These are phyloP conservation scores for Saccharomycopsis lassenensis DNA, from an alignment of 805 yeast genomes.

Conservation along the genomic window DNA sequence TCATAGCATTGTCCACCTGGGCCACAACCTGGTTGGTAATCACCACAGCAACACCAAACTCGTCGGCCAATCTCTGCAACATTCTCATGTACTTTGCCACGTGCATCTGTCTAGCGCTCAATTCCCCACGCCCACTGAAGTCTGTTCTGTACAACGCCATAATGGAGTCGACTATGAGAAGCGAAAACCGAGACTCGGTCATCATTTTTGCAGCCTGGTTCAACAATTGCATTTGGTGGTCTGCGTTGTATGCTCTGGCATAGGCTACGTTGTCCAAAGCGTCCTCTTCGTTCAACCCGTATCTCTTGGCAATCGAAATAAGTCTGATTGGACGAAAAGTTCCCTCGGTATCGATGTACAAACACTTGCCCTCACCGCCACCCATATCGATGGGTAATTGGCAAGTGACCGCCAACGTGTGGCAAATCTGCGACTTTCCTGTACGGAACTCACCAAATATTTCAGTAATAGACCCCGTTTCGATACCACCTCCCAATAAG, in stretches of 20 bases:
- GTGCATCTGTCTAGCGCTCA: constrained; percentile 88
- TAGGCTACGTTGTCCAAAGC: constrained; percentile 96
- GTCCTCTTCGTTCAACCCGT: constrained; percentile 84
- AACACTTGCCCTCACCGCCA: constrained; percentile 96
- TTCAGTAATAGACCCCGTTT: constrained; percentile 95
- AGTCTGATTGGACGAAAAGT: constrained; percentile 90
- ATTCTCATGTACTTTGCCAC: constrained; percentile 89
- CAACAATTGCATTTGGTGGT: constrained; percentile 80
- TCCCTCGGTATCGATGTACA: constrained; percentile 94
- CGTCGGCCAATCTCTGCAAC: constrained; percentile 89
- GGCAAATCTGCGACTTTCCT: constrained; percentile 95
- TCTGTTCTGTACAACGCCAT: constrained; percentile 96
- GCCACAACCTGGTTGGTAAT: constrained; percentile 96
- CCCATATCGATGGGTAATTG: constrained; percentile 95
- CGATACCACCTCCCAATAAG: constrained; percentile 90
- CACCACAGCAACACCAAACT: constrained; percentile 94
- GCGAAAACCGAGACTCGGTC: constrained; percentile 85
- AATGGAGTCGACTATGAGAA: constrained; percentile 90
- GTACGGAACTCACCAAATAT: constrained; percentile 96
- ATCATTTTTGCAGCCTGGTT: constrained; percentile 92
- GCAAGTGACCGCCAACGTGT: constrained; percentile 92
- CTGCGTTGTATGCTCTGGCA: constrained; percentile 95
- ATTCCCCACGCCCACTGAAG: constrained; percentile 89
- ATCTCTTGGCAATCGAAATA: constrained; percentile 82
- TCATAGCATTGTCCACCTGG: constrained; percentile 80